Evolutionary conservation across 768 basidiomycete genomes (phyloP), one percentile per base, ranked within the genome.

Genomic region (Suillus brevipes): DNA sequence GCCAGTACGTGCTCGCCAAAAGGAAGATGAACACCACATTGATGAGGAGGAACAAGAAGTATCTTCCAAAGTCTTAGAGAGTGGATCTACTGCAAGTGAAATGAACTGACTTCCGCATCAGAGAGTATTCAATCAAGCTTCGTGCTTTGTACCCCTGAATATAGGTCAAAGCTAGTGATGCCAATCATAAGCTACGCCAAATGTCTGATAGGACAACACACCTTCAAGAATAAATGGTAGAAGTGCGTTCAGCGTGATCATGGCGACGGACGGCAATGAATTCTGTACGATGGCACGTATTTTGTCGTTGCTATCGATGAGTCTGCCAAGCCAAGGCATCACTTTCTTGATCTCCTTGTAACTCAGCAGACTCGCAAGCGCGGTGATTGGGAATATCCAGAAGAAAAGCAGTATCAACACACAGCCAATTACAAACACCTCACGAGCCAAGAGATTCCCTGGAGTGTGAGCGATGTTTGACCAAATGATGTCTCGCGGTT

Each of bases 401-500:
- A 91, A 91, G 74, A 95, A 90, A 70, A 98, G 83, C 40, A 99
- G 80, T 23, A 95, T 67, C 0, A 78, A 83, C 78, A 95, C 91
- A 37, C 87, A 81, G 16, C 76, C 81, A 25, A 92, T 77, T 2
- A 96, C 92, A 34, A 97, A 72, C 40, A 89, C 64, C 50, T 94
- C 87, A 36, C 97, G 88, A 4, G 87, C 81, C 55, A 85, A 82
- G 20, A 88, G 80, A 40, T 85, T 79, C 18, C 82, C 72, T 1
- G 81, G 79, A 0, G 92, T 85, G 25, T 89, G 86, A 2, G 88
- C 81, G 80, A 99, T 90, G 69, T 95, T 95, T 37, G 89, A 82
- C 97, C 97, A 99, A 23, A 98, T 87, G 63, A 99, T 92, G 74
- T 99, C 97, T 57, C 97, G 87, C 12, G 97, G 96, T 73, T 98